phyloP scores from a whole-genome alignment of 1,284 basidiomycete species.

The Gomphus bonarii region DNA sequence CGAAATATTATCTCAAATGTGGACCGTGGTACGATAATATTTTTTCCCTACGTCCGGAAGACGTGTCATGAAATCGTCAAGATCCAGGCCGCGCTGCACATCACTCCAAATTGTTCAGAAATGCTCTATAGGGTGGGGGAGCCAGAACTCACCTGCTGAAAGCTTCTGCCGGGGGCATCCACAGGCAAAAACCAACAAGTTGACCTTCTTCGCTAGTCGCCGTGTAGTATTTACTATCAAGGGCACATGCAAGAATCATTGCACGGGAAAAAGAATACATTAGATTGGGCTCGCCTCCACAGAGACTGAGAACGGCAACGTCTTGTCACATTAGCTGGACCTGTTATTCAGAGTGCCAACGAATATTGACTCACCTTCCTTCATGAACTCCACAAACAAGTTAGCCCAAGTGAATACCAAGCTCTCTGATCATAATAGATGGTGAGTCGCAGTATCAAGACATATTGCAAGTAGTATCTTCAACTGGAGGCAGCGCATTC shows the following conservation, averaged over 20 bases:
- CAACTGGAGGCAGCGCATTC: background rate
- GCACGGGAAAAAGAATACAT: background rate
- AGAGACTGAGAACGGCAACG: background rate
- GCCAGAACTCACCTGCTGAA: background rate
- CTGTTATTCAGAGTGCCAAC: background rate
- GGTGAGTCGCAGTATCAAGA: background rate
- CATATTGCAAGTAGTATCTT: background rate
- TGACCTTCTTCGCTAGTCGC: background rate
- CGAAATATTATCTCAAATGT: too few relatives aligned
- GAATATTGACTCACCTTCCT: background rate
- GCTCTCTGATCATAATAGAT: background rate
- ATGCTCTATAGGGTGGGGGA: too few relatives aligned
- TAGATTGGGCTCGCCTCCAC: background rate
- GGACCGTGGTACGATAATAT: background rate
- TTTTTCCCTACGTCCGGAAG: background rate
- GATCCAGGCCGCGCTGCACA: background rate
- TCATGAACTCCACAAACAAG: background rate
- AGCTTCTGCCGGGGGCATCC: conserved; percentile 2
- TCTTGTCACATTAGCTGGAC: background rate
- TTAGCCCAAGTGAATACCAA: background rate
- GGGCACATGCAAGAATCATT: background rate
- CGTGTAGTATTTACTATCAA: background rate
- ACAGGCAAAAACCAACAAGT: background rate
- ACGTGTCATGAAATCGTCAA: background rate
- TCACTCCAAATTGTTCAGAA: background rate